Base-by-base conservation (phyloP, 2,329 filamentous ascomycete genomes). In the Aureobasidium sp. region DNA sequence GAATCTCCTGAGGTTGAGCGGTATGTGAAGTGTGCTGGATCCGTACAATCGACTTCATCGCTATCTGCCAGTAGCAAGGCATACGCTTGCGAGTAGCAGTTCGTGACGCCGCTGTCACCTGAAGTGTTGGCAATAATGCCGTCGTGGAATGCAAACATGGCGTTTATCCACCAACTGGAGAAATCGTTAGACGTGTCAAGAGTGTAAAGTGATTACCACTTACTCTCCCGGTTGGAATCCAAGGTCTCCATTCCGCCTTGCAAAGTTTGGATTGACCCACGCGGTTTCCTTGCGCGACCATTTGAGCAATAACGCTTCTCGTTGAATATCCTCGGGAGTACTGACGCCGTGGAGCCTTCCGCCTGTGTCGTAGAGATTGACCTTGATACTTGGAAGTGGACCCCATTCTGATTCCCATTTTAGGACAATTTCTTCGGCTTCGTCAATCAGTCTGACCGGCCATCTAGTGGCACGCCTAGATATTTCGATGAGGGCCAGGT, bases 131-230 rank as follows among this genome's bases (percentile, higher is more conserved):
- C 77, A 62, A 80, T 78, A 51, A 81, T 80, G 45, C 79, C 78
- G 51, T 74, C 78, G 36, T 75, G 73, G 47, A 76, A 75, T 7
- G 79, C 79, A 63, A 80, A 80, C 15, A 79, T 68, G 27, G 75
- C 65, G 56, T 75, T 78, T 65, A 81, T 77, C 79, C 79, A 81
- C 79, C 79, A 81, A 31, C 78, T 80, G 47, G 22, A 20, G 31
- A 22, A 22, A 3, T 0, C 29, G 31, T 39, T 45, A 47, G 20
- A 29, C 2, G 5, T n/a, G 14, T 7, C 27, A 51, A 5, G 20
- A 29, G 14, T 1, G 27, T 20, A 15, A 11, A 36, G 7, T 1
- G n/a, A 7, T 29, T 37, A 15, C 20, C 8, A 20, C 76, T 68
- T 64, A 80, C 78, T 75, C 70, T 69, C 79, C 79, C 61, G 78